phyloP scores from a whole-genome alignment of 352 stramenopile species.

The Globisporangium nunn region DNA sequence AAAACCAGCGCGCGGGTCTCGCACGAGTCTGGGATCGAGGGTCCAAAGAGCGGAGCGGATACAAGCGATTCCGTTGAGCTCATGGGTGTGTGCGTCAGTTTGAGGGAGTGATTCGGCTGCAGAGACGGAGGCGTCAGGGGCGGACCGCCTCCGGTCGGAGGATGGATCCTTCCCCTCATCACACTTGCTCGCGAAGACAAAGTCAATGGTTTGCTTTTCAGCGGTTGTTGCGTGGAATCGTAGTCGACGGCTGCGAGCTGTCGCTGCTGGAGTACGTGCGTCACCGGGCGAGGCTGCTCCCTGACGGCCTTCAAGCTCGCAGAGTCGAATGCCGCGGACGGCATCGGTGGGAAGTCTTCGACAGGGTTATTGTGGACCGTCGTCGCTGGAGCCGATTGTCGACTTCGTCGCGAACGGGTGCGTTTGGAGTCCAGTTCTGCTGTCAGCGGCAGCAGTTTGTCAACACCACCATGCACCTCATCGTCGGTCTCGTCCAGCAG shows the following conservation, averaged over 20 bases:
- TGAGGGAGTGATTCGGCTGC: background rate
- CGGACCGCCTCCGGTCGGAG: background rate
- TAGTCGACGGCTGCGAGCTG: conserved; percentile 24
- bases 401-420: background rate
- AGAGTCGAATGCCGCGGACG: background rate
- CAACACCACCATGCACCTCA: background rate
- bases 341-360: conserved; percentile 7
- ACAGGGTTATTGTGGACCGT: conserved; percentile 4
- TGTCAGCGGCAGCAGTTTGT: conserved; percentile 1
- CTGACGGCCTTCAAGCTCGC: conserved; percentile 1
- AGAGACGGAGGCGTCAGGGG: background rate
- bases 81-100: background rate
- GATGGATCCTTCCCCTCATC: conserved; percentile 6
- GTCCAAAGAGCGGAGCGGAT: conserved; percentile 22
- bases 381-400: conserved; percentile 4
- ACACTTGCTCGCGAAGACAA: background rate
- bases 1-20: conserved; percentile 25
- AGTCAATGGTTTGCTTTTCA: background rate
- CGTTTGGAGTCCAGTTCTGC: background rate
- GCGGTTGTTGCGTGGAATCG: background rate
- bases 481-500: conserved; percentile 8
- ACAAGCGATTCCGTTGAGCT: background rate
- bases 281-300: conserved; percentile 8
- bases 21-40: conserved; percentile 20
- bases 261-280: conserved; percentile 25